Percentiles rank a stretch among this genome's conserved stretches.
These are phyloP conservation scores for Cryphonectria nitschkei DNA, from an alignment of 2,329 filamentous ascomycete genomes.

Conservation along the genomic window DNA sequence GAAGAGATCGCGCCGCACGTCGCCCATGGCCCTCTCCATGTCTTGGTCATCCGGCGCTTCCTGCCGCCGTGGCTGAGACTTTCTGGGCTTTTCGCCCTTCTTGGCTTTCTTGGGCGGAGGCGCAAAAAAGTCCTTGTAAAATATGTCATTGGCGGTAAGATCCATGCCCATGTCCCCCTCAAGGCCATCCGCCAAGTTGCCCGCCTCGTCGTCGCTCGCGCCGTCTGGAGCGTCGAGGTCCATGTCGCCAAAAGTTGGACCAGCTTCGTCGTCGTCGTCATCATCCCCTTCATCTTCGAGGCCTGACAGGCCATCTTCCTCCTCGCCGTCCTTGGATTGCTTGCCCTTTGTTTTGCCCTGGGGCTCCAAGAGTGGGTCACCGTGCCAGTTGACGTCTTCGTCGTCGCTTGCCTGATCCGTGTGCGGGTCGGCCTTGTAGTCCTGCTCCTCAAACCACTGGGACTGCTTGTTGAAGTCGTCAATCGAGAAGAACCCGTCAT, in stretches of 20 bases:
- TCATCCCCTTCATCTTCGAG: slow-evolving; percentile 48
- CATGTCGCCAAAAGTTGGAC: slow-evolving; percentile 82
- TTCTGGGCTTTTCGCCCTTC: slow-evolving; percentile 49
- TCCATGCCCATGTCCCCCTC: slow-evolving; percentile 52
- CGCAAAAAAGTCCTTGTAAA: slow-evolving; percentile 92
- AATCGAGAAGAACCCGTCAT: slow-evolving; percentile 97
- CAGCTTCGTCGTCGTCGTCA: slow-evolving; percentile 71
- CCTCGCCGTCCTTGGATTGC: slow-evolving; percentile 36
- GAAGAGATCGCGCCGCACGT: slow-evolving; percentile 88
- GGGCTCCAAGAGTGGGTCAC: slow-evolving; percentile 64
- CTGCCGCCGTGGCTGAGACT: slow-evolving; percentile 44
- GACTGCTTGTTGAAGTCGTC: slow-evolving; percentile 96
- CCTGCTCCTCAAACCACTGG: slow-evolving; percentile 85
- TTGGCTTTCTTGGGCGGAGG: slow-evolving; percentile 76
- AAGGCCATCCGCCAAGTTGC: slow-evolving; percentile 52
- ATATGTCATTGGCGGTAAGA: slow-evolving; percentile 82
- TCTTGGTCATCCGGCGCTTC: slow-evolving; percentile 62
- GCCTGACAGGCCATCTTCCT: slow-evolving; percentile 35
- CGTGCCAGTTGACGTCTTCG: slow-evolving; percentile 86
- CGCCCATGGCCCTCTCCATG: slow-evolving; percentile 80
- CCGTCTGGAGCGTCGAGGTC: slow-evolving; percentile 75
- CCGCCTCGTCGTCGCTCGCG: slow-evolving; percentile 65
- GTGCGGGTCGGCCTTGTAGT: slow-evolving; percentile 74
- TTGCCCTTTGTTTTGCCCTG: slow-evolving; percentile 36
- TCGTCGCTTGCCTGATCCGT: slow-evolving; percentile 79